Conservation (phyloP, 805 yeast genomes). For the Grigorovia transvaalensis region DNA sequence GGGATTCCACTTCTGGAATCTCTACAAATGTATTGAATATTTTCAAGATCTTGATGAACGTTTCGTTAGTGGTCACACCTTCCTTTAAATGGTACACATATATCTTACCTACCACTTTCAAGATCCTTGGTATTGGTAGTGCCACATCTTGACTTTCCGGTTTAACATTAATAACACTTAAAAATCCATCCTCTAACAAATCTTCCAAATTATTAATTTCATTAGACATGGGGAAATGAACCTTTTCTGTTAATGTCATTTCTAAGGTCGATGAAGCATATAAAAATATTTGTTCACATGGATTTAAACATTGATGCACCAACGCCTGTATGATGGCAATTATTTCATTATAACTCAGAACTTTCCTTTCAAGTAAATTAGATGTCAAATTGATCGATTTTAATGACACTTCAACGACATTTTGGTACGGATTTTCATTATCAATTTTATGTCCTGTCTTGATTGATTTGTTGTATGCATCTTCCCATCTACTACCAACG, state of each 20-base stretch:
- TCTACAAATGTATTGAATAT: conserved; percentile 33
- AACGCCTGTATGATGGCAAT: conserved; percentile 67
- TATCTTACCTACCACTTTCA: conserved; percentile 58
- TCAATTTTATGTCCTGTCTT: conserved; percentile 36
- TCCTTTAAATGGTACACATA: conserved; percentile 39
- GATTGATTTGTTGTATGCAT: conserved; percentile 39
- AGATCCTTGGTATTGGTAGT: conserved; percentile 52
- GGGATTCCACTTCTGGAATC: conserved; percentile 30
- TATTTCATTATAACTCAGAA: conserved; percentile 25
- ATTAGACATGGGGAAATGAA: conserved; percentile 26
- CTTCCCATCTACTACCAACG: conserved; percentile 66
- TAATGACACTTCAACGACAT: conserved; percentile 47
- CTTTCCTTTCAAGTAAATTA: conserved; percentile 34
- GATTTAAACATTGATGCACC: conserved; percentile 83
- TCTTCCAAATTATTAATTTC: conserved; percentile 39
- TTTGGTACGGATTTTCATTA: conserved; percentile 40
- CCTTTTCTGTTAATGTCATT: conserved; percentile 27
- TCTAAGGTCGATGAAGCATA: conserved; percentile 57
- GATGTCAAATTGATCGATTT: conserved; percentile 54
- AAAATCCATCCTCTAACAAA: conserved; percentile 60
- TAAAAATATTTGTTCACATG: conserved; percentile 65
- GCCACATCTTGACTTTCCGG: conserved; percentile 20
- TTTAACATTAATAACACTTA: conserved; percentile 37
- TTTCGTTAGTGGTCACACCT: conserved; percentile 30
- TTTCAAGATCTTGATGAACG: conserved; percentile 30